phyloP scores from a whole-genome alignment of 2,329 filamentous ascomycete genomes.

The Alternaria novae-zelandiae region DNA sequence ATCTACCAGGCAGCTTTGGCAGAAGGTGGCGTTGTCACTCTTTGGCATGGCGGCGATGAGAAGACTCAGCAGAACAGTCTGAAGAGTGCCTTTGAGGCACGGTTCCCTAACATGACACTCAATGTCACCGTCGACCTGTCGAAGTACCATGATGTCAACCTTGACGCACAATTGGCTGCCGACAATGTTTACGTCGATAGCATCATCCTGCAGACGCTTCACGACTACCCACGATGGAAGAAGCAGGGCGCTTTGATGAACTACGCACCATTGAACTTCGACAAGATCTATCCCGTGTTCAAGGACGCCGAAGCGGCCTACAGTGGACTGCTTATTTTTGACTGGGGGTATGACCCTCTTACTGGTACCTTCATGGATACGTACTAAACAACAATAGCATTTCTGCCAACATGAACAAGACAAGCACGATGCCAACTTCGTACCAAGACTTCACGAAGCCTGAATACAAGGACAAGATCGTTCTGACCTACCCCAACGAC shows the following conservation, averaged over 20 bases:
- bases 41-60: constrained; percentile 60
- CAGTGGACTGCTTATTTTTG: constrained; percentile 50
- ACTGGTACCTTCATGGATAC: no score
- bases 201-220: constrained; percentile 58
- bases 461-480: constrained; percentile 52
- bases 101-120: constrained; percentile 59
- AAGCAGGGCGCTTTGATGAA: constrained; percentile 55
- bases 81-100: constrained; percentile 54
- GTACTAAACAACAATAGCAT: constrained; percentile 29
- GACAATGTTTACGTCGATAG: constrained; percentile 51
- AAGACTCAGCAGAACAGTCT: constrained; percentile 48
- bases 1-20: constrained; percentile 58
- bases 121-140: constrained; percentile 63
- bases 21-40: constrained; percentile 56
- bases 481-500: constrained; percentile 63
- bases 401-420: constrained; percentile 48
- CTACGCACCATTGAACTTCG: constrained; percentile 58
- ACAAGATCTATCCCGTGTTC: constrained; percentile 51
- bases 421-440: constrained; percentile 40
- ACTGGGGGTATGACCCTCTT: constrained; percentile 26
- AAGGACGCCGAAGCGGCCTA: constrained; percentile 55
- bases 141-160: constrained; percentile 59
- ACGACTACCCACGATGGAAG: constrained; percentile 62
- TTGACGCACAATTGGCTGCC: constrained; percentile 56
- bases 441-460: constrained; percentile 57